A percentile compares a stretch with the other conserved stretches of the same genome.
Evolutionary conservation across 2,329 filamentous ascomycete genomes (phyloP).

Genomic region (Fusarium begoniae): DNA sequence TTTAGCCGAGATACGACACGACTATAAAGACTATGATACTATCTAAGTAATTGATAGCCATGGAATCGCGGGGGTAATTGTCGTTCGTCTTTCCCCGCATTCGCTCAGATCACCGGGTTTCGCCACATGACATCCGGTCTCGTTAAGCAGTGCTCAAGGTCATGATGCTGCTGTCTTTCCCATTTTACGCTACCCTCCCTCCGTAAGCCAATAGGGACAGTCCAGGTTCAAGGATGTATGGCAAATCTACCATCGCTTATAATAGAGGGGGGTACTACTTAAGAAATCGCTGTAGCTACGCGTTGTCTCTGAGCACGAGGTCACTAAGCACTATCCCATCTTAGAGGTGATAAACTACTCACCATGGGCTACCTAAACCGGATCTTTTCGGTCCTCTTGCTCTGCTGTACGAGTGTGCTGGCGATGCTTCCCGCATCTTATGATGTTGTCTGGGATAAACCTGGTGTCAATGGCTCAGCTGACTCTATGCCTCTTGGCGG

Average conservation of each 20-base stretch:
- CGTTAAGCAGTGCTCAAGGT: background rate
- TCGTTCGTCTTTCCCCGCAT: background rate
- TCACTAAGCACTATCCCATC: background rate
- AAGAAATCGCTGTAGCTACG: background rate
- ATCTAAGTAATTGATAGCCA: background rate
- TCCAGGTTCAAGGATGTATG: background rate
- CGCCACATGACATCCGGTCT: background rate
- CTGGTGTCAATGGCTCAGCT: conserved; percentile 3
- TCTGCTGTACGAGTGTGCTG: background rate
- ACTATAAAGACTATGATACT: background rate
- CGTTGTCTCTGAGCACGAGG: too few relatives aligned
- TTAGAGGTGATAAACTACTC: background rate
- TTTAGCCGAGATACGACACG: background rate
- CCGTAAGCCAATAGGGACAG: background rate
- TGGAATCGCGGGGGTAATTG: background rate
- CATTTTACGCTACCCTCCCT: background rate
- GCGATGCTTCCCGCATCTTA: background rate
- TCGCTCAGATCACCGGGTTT: background rate
- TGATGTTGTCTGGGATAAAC: background rate
- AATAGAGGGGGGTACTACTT: background rate
- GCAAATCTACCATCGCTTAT: too few relatives aligned
- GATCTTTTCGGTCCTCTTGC: background rate
- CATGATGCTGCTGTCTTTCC: background rate
- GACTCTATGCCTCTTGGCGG: conserved; percentile 12
- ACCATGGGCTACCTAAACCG: background rate